Base-by-base conservation (phyloP, 202 grass and related monocot species). In the Elaeis oleifera region DNA sequence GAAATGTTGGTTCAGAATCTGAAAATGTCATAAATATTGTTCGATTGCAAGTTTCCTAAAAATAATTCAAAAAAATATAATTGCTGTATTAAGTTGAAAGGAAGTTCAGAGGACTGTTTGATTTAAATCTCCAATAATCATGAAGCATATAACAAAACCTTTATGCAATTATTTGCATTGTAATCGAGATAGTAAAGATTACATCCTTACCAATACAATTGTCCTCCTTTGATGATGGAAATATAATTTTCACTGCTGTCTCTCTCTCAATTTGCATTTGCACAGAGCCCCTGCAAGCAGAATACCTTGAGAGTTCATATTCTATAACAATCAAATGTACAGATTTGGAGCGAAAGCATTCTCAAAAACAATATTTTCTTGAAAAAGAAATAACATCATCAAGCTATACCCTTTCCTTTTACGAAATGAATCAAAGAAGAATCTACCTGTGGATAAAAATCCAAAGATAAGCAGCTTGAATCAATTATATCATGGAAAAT, bases 201-300 rank as follows among this genome's bases (percentile, higher is more conserved):
- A 50, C 24, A 68, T 14, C 58, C 66, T 58, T 90, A 90, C 87
- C 87, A 80, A 88, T 65, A 53, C 54, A 50, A 13, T 74, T 88
- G 7, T 79, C 87, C 28, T 72, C 67, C 53, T 76, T 89, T 65
- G 79, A 76, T 5, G 76, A 83, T 62, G 84, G 81, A 58, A 90
- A 83, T 53, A 83, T 78, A 69, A 96, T 63, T 78, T 83, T 85
- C 16, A 90, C 81, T 60, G 79, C 83, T 22, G 73, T 70, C 29
- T 89, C 87, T 59, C 78, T 73, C 81, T 96, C 87, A 76, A 89
- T 90, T 72, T 91, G 81, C 61, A 74, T 89, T 64, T 91, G 87
- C 65, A 69, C 78, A 73, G 60, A 88, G 36, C 79, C 87, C 60
- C 91, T 91, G 76, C 6, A 76, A 72, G 64, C 48, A 44, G 36